Percentiles rank a stretch among this genome's conserved stretches.
These are phyloP conservation scores for Candida arabinofermentans DNA, from an alignment of 805 yeast genomes.

Conservation along the genomic window DNA sequence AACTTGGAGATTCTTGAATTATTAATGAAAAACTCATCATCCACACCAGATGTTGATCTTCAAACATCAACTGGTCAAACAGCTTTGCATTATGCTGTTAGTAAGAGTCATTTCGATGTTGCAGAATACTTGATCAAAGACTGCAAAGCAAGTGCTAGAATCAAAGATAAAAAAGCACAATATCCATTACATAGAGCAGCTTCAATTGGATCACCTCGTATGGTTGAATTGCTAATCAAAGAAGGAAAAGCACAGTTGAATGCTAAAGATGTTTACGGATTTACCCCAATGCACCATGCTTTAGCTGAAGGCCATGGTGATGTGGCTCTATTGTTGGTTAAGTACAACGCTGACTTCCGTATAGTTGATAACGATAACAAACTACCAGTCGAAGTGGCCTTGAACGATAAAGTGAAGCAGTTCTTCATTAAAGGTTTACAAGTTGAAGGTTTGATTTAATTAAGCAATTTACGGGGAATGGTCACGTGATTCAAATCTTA, in stretches of 20 bases:
- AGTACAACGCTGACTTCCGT: conserved; percentile 62
- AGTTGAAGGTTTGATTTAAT: conserved; percentile 18
- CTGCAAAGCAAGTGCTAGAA: conserved; percentile 56
- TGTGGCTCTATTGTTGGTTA: conserved; percentile 56
- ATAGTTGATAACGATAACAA: conserved; percentile 48
- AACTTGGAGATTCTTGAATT: conserved; percentile 46
- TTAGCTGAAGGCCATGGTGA: conserved; percentile 87
- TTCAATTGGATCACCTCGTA: conserved; percentile 59
- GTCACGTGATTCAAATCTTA: not conserved
- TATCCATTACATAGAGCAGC: conserved; percentile 82
- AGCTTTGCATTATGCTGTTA: conserved; percentile 68
- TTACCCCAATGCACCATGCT: conserved; percentile 90
- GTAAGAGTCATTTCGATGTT: conserved; percentile 57
- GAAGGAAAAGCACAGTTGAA: conserved; percentile 61
- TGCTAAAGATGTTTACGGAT: conserved; percentile 64
- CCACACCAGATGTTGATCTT: conserved; percentile 56
- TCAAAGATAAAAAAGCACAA: conserved; percentile 63
- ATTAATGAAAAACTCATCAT: conserved; percentile 43
- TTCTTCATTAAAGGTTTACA: conserved; percentile 31
- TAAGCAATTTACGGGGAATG: not conserved
- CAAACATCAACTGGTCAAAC: conserved; percentile 67
- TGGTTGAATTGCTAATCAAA: conserved; percentile 51
- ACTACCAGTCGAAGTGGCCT: conserved; percentile 50
- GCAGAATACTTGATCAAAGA: conserved; percentile 49
- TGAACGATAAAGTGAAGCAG: conserved; percentile 46